Base-by-base conservation (phyloP, 2,329 filamentous ascomycete genomes). In the Talaromyces sp. region DNA sequence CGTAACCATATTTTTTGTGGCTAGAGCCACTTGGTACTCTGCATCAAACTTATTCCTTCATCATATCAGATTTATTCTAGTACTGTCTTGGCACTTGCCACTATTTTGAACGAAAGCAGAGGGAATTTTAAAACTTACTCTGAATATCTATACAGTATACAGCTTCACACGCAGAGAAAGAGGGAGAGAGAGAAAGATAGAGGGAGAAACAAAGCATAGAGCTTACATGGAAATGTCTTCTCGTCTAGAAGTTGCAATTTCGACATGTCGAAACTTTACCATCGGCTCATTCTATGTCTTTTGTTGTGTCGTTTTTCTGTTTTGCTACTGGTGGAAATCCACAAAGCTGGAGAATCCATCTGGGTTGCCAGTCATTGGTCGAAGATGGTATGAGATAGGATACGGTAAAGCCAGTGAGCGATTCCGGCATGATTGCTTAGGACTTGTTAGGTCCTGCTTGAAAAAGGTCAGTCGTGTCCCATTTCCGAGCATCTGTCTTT, bases 341-440 rank as follows among this genome's bases (percentile, higher is more conserved):
- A 34, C 51, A 31, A 31, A 54, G 51, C 51, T 54, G 27, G 51
- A 54, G 51, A 54, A 54, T 19, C 51, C 51, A 54, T 54, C 51
- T 34, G 27, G 51, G 7, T 54, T 54, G 27, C 51, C 51, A 54
- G 51, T 54, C 10, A 34, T 54, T 54, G 51, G 51, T 34, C 51
- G 51, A 54, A 54, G 8, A 54, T 54, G 51, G 51, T 34, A 54
- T 54, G 51, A 54, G 51, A 54, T 54, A 54, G 51, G 51, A 34
- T 54, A 54, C 31, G 51, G 51, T 54, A 54, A 54, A 54, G 51
- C 51, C 51, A 31, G 51, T 0, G 51, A 54, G 51, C 27, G 51
- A 54, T 54, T 54, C 27, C 51, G 51, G 51, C 51, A 54, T 54
- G 51, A 54, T 54, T 54, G 51, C 27, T 34, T 54, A 54, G 51